Percentiles rank a stretch among this genome's conserved stretches.
Evolutionary conservation across 2,329 filamentous ascomycete species (phyloP).

Genomic region (Sarocladium brachiariae): DNA sequence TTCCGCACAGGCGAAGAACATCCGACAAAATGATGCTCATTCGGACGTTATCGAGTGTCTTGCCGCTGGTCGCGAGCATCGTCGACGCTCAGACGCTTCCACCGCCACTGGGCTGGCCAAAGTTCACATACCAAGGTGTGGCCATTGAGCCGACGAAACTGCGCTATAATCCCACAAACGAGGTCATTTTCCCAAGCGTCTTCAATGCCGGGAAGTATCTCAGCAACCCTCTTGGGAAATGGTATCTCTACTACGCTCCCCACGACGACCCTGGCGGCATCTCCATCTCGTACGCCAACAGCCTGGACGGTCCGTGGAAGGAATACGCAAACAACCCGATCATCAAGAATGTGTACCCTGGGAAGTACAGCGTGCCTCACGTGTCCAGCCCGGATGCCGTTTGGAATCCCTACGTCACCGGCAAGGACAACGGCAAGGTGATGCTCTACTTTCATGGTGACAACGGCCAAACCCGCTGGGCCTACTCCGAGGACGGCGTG

Average conservation of each 20-base stretch:
- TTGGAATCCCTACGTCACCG: conserved; percentile 11
- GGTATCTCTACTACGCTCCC: conserved; percentile 22
- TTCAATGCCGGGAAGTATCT: conserved; percentile 18
- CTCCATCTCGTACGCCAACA: conserved; percentile 17
- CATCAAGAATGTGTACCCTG: conserved; percentile 8
- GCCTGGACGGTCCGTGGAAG: conserved; percentile 14
- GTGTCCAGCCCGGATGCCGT: conserved; percentile 15
- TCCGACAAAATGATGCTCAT: not conserved
- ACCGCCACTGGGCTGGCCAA: conserved; percentile 16
- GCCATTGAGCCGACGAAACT: conserved; percentile 17
- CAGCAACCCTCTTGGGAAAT: conserved; percentile 15
- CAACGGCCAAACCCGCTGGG: conserved; percentile 15
- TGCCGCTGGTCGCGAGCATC: not conserved
- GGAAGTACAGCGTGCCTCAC: conserved; percentile 14
- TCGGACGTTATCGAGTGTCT: not conserved
- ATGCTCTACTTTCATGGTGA: conserved; percentile 16
- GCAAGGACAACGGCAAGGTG: conserved; percentile 12
- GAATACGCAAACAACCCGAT: conserved; percentile 15
- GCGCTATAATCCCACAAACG: conserved; percentile 19
- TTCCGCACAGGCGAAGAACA: not conserved
- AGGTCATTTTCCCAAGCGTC: conserved; percentile 20
- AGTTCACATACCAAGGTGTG: conserved; percentile 16
- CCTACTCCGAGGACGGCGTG: conserved; percentile 14
- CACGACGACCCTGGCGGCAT: conserved; percentile 20
- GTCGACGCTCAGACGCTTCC: conserved; percentile 11